phyloP scores from a whole-genome alignment of 2,329 filamentous ascomycete genomes.

The Exophiala sideris region DNA sequence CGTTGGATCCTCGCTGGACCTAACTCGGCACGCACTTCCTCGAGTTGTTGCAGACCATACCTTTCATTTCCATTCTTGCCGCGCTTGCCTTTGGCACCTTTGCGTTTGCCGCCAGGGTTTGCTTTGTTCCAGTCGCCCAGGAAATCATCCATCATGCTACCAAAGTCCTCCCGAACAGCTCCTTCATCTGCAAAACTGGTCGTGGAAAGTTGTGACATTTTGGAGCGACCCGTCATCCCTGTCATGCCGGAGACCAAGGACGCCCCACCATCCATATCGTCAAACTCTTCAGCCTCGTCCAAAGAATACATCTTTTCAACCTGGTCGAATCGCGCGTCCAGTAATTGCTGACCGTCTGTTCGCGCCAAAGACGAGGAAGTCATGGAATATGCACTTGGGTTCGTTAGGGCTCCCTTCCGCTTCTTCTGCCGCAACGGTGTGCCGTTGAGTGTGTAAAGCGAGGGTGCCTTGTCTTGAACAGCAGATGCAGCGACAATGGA shows the following conservation, averaged over 20 bases:
- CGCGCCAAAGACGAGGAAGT: slow-evolving; percentile 81
- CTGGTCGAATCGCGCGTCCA: slow-evolving; percentile 89
- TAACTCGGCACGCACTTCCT: slow-evolving; percentile 78
- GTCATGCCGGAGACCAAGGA: slow-evolving; percentile 47
- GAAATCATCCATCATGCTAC: slow-evolving; percentile 91
- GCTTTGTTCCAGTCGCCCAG: slow-evolving; percentile 59
- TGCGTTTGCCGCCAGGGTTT: slow-evolving; percentile 38
- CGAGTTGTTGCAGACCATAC: slow-evolving; percentile 80
- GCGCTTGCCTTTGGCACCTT: slow-evolving; percentile 51
- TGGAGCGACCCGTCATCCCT: slow-evolving; percentile 42
- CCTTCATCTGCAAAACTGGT: slow-evolving; percentile 43
- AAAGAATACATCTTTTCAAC: slow-evolving; percentile 78
- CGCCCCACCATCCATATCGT: slow-evolving; percentile 49
- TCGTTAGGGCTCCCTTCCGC: slow-evolving; percentile 88
- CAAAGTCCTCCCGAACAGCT: slow-evolving; percentile 73
- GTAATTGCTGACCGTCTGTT: slow-evolving; percentile 78
- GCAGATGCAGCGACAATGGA: slow-evolving; percentile 40
- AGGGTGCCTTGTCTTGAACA: slow-evolving; percentile 39
- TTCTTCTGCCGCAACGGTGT: slow-evolving; percentile 71
- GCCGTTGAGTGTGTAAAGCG: slow-evolving; percentile 61
- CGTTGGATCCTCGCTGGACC: slow-evolving; percentile 66
- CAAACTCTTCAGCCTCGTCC: slow-evolving; percentile 53
- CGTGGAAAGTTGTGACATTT: slow-evolving; percentile 63
- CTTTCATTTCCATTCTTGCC: slow-evolving; percentile 78
- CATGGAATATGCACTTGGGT: slow-evolving; percentile 85